phyloP scores from a whole-genome alignment of 2,329 filamentous ascomycete species.

The Colletotrichum zoysiae region DNA sequence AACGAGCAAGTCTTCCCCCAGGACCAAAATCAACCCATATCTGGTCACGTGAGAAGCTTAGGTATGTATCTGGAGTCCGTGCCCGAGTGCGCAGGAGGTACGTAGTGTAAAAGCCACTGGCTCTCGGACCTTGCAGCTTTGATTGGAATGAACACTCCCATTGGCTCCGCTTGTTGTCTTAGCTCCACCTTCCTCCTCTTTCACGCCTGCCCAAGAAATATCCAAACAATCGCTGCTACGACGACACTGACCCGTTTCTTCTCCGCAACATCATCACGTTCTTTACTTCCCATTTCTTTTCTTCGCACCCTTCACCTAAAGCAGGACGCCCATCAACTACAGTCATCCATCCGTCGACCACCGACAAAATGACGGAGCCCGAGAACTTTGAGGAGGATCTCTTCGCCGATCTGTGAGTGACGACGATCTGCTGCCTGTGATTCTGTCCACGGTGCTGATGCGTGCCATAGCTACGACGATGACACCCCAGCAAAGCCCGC shows the following conservation, averaged over 20 bases:
- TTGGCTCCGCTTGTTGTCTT: constrained; percentile 29
- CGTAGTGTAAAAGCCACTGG: not conserved
- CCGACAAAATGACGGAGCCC: constrained; percentile 76
- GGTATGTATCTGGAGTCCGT: not conserved
- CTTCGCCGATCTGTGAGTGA: constrained; percentile 89
- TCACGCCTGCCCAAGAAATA: constrained; percentile 37
- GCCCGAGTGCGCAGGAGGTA: not conserved
- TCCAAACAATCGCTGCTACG: constrained; percentile 32
- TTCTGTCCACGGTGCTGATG: constrained; percentile 14
- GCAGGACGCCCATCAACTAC: not conserved
- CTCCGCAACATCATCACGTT: constrained; percentile 21
- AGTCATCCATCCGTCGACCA: not conserved
- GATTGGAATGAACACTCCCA: constrained; percentile 35
- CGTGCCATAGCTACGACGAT: constrained; percentile 71
- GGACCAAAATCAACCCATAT: not conserved
- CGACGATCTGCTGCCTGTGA: constrained; percentile 43
- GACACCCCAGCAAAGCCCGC: constrained; percentile 62
- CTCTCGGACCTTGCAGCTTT: constrained; percentile 32
- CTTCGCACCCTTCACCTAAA: constrained; percentile 12
- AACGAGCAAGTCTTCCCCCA: not conserved
- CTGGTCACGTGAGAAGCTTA: constrained; percentile 18
- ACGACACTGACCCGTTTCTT: constrained; percentile 14
- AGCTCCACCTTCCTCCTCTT: constrained; percentile 37
- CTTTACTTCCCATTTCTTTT: constrained; percentile 27
- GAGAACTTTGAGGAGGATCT: constrained; percentile 93